A percentile compares a stretch with the other conserved stretches of the same genome.
Conservation (phyloP, 2,329 filamentous ascomycete genomes). For the Ascochyta clinopodiicola region DNA sequence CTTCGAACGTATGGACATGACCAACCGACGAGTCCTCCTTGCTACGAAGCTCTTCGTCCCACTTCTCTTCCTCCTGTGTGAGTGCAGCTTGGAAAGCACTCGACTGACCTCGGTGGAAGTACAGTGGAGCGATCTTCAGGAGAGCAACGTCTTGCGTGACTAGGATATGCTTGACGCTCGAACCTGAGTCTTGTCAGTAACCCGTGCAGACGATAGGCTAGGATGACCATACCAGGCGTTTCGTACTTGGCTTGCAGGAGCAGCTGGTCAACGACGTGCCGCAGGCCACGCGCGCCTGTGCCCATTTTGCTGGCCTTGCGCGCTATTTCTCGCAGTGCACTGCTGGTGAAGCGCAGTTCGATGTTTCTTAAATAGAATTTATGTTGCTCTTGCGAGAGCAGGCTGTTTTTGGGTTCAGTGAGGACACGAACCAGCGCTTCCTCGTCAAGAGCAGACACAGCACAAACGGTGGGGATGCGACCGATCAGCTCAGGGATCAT, state of each 20-base stretch:
- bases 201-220: neutral
- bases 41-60: slow-evolving; percentile 50
- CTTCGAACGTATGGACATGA: slow-evolving; percentile 51
- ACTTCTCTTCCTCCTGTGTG: slow-evolving; percentile 54
- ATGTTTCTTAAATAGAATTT: slow-evolving; percentile 82
- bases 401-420: slow-evolving; percentile 87
- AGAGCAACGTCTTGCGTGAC: slow-evolving; percentile 55
- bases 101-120: slow-evolving; percentile 53
- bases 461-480: slow-evolving; percentile 88
- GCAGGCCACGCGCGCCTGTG: slow-evolving; percentile 68
- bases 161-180: slow-evolving; percentile 54
- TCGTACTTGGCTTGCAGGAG: slow-evolving; percentile 57
- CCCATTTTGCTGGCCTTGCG: slow-evolving; percentile 70
- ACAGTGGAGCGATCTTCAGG: slow-evolving; percentile 50
- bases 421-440: slow-evolving; percentile 80
- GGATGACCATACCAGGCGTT: slow-evolving; percentile 47
- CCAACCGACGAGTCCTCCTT: slow-evolving; percentile 33
- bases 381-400: slow-evolving; percentile 86
- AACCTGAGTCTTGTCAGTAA: slow-evolving; percentile 38
- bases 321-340: slow-evolving; percentile 82
- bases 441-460: slow-evolving; percentile 76
- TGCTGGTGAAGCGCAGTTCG: slow-evolving; percentile 81
- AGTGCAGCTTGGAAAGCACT: slow-evolving; percentile 50
- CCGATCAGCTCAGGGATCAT: slow-evolving; percentile 96
- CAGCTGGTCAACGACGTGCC: slow-evolving; percentile 57